Conservation (phyloP, 768 basidiomycete genomes). For the Dioszegia crocea region DNA sequence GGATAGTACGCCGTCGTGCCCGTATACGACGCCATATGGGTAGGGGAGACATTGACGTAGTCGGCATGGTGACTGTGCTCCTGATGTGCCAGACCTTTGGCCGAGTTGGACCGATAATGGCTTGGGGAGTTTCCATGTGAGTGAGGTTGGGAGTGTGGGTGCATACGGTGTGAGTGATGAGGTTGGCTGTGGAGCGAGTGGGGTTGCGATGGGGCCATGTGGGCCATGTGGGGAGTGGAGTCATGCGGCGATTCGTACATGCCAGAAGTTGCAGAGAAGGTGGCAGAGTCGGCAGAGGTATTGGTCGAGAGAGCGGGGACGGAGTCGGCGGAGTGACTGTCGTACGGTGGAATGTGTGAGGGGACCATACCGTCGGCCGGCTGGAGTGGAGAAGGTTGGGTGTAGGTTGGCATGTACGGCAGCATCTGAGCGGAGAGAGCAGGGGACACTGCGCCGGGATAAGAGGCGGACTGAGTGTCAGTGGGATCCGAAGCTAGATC, state of each 20-base stretch:
- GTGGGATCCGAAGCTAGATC: slow-evolving; percentile 14
- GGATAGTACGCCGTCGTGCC: slow-evolving; percentile 5
- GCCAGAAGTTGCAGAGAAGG: not conserved
- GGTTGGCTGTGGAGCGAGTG: slow-evolving; percentile 3
- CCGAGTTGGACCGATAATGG: slow-evolving; percentile 3
- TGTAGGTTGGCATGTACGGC: not conserved
- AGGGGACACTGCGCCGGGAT: slow-evolving; percentile 7
- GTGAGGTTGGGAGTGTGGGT: not conserved
- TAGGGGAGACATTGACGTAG: slow-evolving; percentile 15
- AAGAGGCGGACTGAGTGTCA: slow-evolving; percentile 10
- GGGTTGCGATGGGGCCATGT: not conserved
- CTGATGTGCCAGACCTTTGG: not conserved
- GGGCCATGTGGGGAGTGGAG: slow-evolving; percentile 5
- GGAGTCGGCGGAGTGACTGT: not conserved
- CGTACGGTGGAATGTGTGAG: slow-evolving; percentile 5
- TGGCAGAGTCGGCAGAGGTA: not conserved
- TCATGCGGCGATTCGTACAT: slow-evolving; percentile 11
- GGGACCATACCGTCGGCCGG: slow-evolving; percentile 2
- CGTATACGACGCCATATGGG: not conserved
- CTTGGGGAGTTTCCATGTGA: slow-evolving; percentile 3
- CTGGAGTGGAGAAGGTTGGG: slow-evolving; percentile 18
- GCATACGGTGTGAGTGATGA: not conserved
- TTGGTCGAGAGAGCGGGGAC: slow-evolving; percentile 2
- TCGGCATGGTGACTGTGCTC: not conserved
- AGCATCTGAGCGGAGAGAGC: not conserved